Percentiles rank a stretch among this genome's conserved stretches.
Evolutionary conservation across 2,329 filamentous ascomycete species (phyloP).

Genomic region (Stagonosporopsis cucurbitacearum): DNA sequence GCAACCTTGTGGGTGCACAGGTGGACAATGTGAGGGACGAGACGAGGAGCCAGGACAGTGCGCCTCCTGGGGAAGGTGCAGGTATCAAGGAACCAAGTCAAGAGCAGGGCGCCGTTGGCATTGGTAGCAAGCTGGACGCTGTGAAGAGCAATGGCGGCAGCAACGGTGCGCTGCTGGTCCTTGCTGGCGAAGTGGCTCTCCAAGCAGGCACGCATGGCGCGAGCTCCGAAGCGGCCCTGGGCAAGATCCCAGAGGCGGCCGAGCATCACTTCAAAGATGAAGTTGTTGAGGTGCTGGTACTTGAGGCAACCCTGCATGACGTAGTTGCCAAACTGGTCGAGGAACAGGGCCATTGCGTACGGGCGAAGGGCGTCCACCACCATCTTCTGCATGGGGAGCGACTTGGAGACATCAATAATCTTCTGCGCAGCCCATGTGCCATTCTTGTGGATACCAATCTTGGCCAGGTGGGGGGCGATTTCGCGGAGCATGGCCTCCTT

Average conservation of each 20-base stretch:
- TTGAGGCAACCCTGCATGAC: conserved; percentile 96
- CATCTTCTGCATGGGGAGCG: conserved; percentile 78
- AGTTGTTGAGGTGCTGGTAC: conserved; percentile 89
- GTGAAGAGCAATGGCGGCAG: conserved; percentile 92
- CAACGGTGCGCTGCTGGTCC: conserved; percentile 93
- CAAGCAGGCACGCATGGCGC: conserved; percentile 94
- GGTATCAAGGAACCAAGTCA: conserved; percentile 98
- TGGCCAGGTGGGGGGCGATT: conserved; percentile 89
- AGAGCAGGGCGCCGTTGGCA: conserved; percentile 87
- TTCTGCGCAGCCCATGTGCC: conserved; percentile 99
- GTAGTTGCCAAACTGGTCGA: conserved; percentile 98
- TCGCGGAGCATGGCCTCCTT: conserved; percentile 90
- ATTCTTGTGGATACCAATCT: conserved; percentile 99
- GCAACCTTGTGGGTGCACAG: conserved; percentile 98
- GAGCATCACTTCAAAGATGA: conserved; percentile 98
- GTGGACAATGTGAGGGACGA: conserved; percentile 92
- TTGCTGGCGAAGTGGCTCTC: conserved; percentile 96
- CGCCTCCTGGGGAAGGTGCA: conserved; percentile 93
- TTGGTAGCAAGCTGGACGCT: conserved; percentile 96
- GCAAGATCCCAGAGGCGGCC: conserved; percentile 91
- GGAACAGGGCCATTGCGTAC: conserved; percentile 88
- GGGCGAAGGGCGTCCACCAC: conserved; percentile 85
- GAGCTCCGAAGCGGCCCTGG: conserved; percentile 91
- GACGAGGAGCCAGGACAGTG: conserved; percentile 86
- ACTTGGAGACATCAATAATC: conserved; percentile 96